Evolutionary conservation across 192 early-diverging fungal species (phyloP).

Genomic region (Rhizoclosmatium globosum): DNA sequence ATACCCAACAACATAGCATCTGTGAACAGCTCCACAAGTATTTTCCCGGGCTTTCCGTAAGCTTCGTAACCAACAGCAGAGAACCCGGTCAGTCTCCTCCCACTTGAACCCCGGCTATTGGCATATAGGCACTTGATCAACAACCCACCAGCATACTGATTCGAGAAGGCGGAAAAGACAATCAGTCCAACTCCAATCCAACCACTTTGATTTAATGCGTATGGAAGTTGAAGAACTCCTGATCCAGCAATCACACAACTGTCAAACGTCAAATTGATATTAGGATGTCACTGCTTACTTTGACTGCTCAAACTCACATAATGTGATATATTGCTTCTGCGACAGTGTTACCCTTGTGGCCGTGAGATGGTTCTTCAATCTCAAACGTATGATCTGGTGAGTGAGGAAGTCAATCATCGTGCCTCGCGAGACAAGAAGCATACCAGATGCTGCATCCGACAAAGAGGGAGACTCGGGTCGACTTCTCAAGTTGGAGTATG

Average conservation of each 20-base stretch:
- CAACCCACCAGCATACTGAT: constrained; percentile 76
- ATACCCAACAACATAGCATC: constrained; percentile 70
- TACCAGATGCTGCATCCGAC: too few species aligned
- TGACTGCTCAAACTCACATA: constrained; percentile 19
- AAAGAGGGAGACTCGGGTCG: too few species aligned
- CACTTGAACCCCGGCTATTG: constrained; percentile 46
- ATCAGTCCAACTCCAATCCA: constrained; percentile 81
- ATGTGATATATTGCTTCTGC: constrained; percentile 41
- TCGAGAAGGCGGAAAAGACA: constrained; percentile 72
- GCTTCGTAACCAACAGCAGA: constrained; percentile 69
- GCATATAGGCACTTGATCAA: constrained; percentile 79
- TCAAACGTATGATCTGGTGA: background rate
- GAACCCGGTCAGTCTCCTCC: constrained; percentile 50
- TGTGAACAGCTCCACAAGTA: constrained; percentile 69
- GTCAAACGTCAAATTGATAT: background rate
- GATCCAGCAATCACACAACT: constrained; percentile 81
- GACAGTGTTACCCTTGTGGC: constrained; percentile 35
- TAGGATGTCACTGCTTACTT: too few species aligned
- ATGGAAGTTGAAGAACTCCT: constrained; percentile 85
- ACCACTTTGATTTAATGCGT: constrained; percentile 76
- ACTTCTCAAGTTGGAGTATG: too few species aligned
- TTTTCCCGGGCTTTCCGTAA: constrained; percentile 72
- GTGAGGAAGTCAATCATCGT: too few species aligned
- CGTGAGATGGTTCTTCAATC: constrained; percentile 14
- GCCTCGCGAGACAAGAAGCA: too few species aligned